These are phyloP conservation scores for Melampsora americana DNA, from an alignment of 1,284 basidiomycete species.

Conservation along the genomic window DNA sequence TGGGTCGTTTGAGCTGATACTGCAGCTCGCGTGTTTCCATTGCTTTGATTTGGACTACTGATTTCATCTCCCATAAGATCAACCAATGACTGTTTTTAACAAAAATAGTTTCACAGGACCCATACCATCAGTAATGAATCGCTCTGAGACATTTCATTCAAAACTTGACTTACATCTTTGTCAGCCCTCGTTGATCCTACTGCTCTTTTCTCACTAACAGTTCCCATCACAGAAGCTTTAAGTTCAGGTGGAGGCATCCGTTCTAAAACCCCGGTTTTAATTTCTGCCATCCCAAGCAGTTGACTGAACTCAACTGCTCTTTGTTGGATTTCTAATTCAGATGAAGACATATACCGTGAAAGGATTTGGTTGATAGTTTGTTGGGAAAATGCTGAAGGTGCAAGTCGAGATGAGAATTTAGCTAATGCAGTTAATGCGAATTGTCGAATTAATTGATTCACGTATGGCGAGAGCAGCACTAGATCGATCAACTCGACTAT, in stretches of 20 bases:
- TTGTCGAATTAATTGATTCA: conserved; percentile 84
- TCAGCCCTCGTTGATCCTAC: conserved; percentile 79
- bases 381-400: conserved; percentile 64
- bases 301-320: conserved; percentile 90
- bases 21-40: conserved; percentile 47
- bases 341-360: conserved; percentile 72
- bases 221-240: conserved; percentile 86
- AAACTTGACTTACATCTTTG: conserved; percentile 62
- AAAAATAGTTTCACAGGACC: conserved; percentile 20
- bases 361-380: conserved; percentile 74
- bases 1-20: conserved; percentile 68
- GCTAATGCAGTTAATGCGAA: conserved; percentile 85
- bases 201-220: conserved; percentile 89
- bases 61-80: conserved; percentile 74
- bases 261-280: conserved; percentile 86
- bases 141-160: neutral
- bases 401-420: conserved; percentile 76
- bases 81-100: conserved; percentile 58
- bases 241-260: conserved; percentile 97
- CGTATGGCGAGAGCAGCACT: conserved; percentile 88
- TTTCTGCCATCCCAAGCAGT: conserved; percentile 66
- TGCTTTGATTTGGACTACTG: conserved; percentile 45
- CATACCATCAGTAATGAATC: neutral
- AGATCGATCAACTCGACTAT: conserved; percentile 82
- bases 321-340: conserved; percentile 92